These are phyloP conservation scores for Metschnikowia peoriensis DNA, from an alignment of 805 yeast genomes.

Conservation along the genomic window DNA sequence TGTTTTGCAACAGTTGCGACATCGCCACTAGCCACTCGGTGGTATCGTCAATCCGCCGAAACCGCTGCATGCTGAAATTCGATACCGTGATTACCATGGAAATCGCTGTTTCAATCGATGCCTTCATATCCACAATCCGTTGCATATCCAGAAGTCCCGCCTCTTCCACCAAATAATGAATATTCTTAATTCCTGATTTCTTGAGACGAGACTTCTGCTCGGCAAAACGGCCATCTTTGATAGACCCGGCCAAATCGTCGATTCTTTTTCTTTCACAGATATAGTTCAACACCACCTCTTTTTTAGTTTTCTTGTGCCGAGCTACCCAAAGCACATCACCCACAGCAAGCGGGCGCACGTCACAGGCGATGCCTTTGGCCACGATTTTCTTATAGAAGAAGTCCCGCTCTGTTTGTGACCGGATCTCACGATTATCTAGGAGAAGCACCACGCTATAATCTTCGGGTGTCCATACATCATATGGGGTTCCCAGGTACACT, in stretches of 20 bases:
- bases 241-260: constrained; percentile 80
- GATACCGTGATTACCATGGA: constrained; percentile 65
- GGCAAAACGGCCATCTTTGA: constrained; percentile 80
- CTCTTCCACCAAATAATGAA: constrained; percentile 81
- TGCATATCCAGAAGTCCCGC: constrained; percentile 45
- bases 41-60: constrained; percentile 74
- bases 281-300: constrained; percentile 69
- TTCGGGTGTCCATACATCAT: constrained; percentile 60
- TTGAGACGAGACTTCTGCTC: constrained; percentile 83
- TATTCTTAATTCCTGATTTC: constrained; percentile 63
- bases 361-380: constrained; percentile 48
- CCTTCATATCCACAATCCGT: constrained; percentile 43
- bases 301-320: constrained; percentile 51
- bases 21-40: constrained; percentile 53
- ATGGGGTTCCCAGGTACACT: constrained; percentile 25
- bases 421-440: constrained; percentile 80
- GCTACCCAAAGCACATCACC: constrained; percentile 96
- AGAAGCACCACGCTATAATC: constrained; percentile 59
- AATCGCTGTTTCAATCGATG: constrained; percentile 74
- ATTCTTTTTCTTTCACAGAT: constrained; percentile 89
- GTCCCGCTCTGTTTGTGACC: constrained; percentile 64
- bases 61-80: constrained; percentile 64
- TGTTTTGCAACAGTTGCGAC: constrained; percentile 42
- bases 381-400: constrained; percentile 60
- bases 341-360: constrained; percentile 59